These are phyloP conservation scores for Groenewaldozyma auringiensis DNA, from an alignment of 1,139 yeast genomes.

Conservation along the genomic window DNA sequence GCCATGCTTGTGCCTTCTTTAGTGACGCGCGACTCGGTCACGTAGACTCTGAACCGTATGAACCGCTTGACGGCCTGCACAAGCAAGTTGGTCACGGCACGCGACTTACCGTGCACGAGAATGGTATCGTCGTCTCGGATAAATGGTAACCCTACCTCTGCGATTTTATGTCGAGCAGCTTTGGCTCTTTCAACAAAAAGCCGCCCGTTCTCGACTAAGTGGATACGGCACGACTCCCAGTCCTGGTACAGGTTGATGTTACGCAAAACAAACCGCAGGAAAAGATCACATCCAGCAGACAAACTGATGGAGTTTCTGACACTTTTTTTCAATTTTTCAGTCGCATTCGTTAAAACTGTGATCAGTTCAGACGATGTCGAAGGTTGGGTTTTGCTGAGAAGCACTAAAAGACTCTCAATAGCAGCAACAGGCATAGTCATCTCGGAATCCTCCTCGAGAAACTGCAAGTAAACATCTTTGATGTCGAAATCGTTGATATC, in stretches of 20 bases:
- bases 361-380: constrained; percentile 90
- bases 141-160: constrained; percentile 79
- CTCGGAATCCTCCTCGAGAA: constrained; percentile 78
- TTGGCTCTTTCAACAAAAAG: constrained; percentile 88
- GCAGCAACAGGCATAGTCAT: constrained; percentile 99
- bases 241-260: constrained; percentile 85
- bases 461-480: constrained; percentile 67
- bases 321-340: constrained; percentile 61
- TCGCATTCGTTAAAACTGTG: constrained; percentile 68
- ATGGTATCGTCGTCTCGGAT: constrained; percentile 88
- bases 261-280: constrained; percentile 85
- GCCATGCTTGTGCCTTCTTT: constrained; percentile 77
- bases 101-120: constrained; percentile 83
- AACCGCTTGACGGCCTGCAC: constrained; percentile 65
- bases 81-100: constrained; percentile 78
- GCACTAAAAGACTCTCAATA: constrained; percentile 83
- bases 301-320: constrained; percentile 88
- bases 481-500: constrained; percentile 50
- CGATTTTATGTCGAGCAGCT: constrained; percentile 79
- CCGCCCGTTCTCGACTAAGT: constrained; percentile 89
- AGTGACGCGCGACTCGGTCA: constrained; percentile 88
- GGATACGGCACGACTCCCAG: constrained; percentile 91
- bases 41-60: constrained; percentile 80
- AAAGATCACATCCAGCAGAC: constrained; percentile 96
- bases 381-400: constrained; percentile 75